These are phyloP conservation scores for Parasitella parasitica DNA, from an alignment of 371 early-diverging fungal species.

Conservation along the genomic window DNA sequence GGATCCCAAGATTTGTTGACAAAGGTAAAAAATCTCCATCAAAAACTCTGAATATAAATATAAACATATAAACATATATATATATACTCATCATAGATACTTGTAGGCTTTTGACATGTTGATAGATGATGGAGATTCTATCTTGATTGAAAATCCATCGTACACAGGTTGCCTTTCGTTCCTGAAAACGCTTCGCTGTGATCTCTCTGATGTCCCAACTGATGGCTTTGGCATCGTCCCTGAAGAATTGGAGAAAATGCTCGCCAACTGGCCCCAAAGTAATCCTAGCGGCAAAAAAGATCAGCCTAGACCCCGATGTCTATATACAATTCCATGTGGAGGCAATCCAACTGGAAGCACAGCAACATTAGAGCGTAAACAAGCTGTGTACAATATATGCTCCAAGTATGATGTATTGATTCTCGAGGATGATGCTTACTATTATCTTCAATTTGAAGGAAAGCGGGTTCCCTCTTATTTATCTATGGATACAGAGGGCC, in stretches of 20 bases:
- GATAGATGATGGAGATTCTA: conserved; percentile 57
- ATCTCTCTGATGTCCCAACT: conserved; percentile 61
- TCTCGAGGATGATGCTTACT: conserved; percentile 83
- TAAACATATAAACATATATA: too few species aligned
- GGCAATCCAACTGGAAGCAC: conserved; percentile 75
- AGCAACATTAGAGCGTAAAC: conserved; percentile 61
- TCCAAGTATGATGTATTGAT: conserved; percentile 62
- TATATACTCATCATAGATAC: background rate
- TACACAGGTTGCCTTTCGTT: conserved; percentile 78
- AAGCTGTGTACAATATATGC: conserved; percentile 61
- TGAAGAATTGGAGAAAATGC: conserved; percentile 44
- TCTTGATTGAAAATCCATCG: conserved; percentile 75
- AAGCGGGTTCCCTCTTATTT: conserved; percentile 64
- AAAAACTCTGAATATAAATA: too few species aligned
- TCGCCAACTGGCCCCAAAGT: conserved; percentile 47
- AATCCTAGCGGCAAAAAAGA: conserved; percentile 32
- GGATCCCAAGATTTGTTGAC: conserved; percentile 80
- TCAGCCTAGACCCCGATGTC: conserved; percentile 39
- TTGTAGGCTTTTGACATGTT: conserved; percentile 70
- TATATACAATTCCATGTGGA: conserved; percentile 67
- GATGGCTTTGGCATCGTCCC: conserved; percentile 60
- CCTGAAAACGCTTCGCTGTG: conserved; percentile 63
- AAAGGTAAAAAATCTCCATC: conserved; percentile 44
- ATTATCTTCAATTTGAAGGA: conserved; percentile 56
- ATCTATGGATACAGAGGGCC: conserved; percentile 75